These are phyloP conservation scores for Epichloe hybrida DNA, from an alignment of 2,329 filamentous ascomycete genomes.

Conservation along the genomic window DNA sequence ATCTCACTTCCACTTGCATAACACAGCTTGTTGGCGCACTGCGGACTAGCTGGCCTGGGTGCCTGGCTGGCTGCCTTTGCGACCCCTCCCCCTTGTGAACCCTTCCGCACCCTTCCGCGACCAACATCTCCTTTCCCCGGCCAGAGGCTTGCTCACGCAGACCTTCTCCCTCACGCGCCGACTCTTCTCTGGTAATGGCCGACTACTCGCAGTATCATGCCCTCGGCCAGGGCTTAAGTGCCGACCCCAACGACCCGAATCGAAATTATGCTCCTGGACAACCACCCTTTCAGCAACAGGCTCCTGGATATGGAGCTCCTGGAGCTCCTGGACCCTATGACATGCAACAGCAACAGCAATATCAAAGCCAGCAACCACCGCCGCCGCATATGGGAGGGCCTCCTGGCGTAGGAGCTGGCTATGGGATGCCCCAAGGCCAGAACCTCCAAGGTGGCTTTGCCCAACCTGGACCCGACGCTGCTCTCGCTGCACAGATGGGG, in stretches of 20 bases:
- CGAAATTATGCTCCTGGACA: slow-evolving; percentile 35
- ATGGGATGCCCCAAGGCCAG: slow-evolving; percentile 21
- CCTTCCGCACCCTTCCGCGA: neutral
- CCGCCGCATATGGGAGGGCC: neutral
- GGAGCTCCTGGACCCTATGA: slow-evolving; percentile 11
- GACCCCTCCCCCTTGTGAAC: neutral
- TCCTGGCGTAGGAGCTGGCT: slow-evolving; percentile 12
- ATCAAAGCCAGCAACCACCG: slow-evolving; percentile 2
- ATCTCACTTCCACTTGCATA: neutral
- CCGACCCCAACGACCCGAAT: slow-evolving; percentile 42
- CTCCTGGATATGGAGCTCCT: slow-evolving; percentile 13
- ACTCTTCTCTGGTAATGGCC: slow-evolving; percentile 31
- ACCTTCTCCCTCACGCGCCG: neutral
- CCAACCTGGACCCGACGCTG: slow-evolving; percentile 29
- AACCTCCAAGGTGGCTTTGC: slow-evolving; percentile 13
- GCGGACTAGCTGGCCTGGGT: neutral
- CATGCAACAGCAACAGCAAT: slow-evolving; percentile 5
- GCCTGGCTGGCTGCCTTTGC: neutral
- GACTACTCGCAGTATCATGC: slow-evolving; percentile 43
- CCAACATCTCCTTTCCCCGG: slow-evolving; percentile 1
- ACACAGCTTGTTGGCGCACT: no score
- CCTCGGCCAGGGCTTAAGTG: slow-evolving; percentile 40
- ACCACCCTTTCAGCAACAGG: slow-evolving; percentile 38
- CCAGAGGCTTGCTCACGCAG: slow-evolving; percentile 1
- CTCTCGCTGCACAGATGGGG: slow-evolving; percentile 61